A percentile compares a stretch with the other conserved stretches of the same genome.
Evolutionary conservation across 1,284 basidiomycete species (phyloP).

Genomic region (Somion occarium): DNA sequence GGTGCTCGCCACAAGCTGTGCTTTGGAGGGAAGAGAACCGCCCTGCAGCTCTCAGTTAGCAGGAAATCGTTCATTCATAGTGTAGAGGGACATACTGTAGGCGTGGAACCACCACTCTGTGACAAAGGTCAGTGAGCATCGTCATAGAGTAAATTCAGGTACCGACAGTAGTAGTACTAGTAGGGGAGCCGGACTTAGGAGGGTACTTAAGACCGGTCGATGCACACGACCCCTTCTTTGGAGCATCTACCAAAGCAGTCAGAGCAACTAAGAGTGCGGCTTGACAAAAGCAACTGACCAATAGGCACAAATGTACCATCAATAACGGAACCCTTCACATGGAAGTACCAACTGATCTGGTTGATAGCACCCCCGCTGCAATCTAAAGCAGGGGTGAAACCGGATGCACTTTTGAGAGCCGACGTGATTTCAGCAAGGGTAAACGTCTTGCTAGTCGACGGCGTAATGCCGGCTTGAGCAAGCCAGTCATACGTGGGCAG

Average conservation of each 20-base stretch:
- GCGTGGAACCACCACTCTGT: slow-evolving; percentile 7
- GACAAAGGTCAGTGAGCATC: not conserved
- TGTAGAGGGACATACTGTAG: slow-evolving; percentile 7
- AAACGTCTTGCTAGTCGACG: slow-evolving; percentile 52
- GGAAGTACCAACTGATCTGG: slow-evolving; percentile 64
- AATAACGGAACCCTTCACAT: slow-evolving; percentile 59
- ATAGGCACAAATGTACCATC: slow-evolving; percentile 62
- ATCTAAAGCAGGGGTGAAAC: slow-evolving; percentile 54
- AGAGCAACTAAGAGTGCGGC: not conserved
- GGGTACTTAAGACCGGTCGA: slow-evolving; percentile 59
- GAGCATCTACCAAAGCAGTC: slow-evolving; percentile 38
- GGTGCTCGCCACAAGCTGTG: slow-evolving; percentile 31
- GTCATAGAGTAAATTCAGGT: not conserved
- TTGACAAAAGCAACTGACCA: slow-evolving; percentile 27
- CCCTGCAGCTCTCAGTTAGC: slow-evolving; percentile 16
- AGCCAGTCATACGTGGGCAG: slow-evolving; percentile 75
- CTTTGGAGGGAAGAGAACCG: slow-evolving; percentile 36
- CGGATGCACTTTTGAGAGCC: slow-evolving; percentile 51
- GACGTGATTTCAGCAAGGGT: slow-evolving; percentile 50
- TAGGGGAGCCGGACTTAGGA: slow-evolving; percentile 42
- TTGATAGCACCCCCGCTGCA: slow-evolving; percentile 47
- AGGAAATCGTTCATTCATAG: not conserved
- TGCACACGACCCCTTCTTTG: slow-evolving; percentile 46
- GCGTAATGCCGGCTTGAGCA: slow-evolving; percentile 65
- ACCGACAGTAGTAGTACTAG: slow-evolving; percentile 8